Base-by-base conservation (phyloP, 2,329 filamentous ascomycete species). In the Pseudogymnoascus sp. region DNA sequence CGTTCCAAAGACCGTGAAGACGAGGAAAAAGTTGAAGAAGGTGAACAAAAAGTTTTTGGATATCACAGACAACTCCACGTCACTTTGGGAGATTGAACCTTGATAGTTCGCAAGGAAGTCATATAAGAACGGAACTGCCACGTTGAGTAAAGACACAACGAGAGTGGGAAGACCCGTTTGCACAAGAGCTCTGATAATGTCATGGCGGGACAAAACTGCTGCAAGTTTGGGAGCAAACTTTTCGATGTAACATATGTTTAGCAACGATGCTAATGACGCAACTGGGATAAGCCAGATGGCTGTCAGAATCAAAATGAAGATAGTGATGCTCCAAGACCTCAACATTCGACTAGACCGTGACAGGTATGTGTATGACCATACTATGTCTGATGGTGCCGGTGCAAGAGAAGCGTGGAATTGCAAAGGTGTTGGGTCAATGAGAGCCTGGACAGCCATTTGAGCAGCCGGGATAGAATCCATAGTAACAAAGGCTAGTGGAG, bases 31-130 rank as follows among this genome's bases (percentile, higher is more conserved):
- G 77, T 99, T 99, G 84, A 99, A 97, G 76, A 99, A 99, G 8
- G 90, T 93, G 74, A 99, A 99, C 81, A 97, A 96, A 78, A 97
- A 99, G 76, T 97, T 99, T 78, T 99, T 99, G 62, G 91, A 96
- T 68, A 99, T 93, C 49, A 96, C 82, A 0, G 95, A 97, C 5
- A 99, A 82, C 75, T 97, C 95, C 21, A 99, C 88, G 66, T 99
- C 95, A 49, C 91, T 91, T 69, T 92, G 90, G 0, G 95, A 97
- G 61, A 96, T 91, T 87, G 96, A 96, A 59, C 95, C 95, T 78
- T 99, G 95, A 61, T 86, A 83, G 73, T 93, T 93, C 2, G 93
- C 91, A 9, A 99, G 83, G 79, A 88, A 97, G 69, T 96, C 92
- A 77, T 99, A 99, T 0, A 99, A 79, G 72, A 96, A 97, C 0